Evolutionary conservation across 768 basidiomycete species (phyloP), one percentile per base, ranked within the genome.

Genomic region (Suillus plorans): DNA sequence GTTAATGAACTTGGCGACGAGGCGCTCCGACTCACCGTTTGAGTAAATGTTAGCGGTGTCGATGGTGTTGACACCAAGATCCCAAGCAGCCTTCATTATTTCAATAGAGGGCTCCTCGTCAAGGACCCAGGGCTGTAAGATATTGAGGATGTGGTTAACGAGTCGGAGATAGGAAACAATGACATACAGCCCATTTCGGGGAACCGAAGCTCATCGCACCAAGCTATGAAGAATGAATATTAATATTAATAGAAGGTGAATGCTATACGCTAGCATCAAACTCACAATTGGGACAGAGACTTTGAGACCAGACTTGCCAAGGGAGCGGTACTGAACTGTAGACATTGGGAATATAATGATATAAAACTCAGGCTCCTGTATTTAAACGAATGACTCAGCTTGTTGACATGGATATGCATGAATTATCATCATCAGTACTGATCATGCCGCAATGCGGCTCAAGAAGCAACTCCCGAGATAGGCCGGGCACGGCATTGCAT

Each of bases 1-100:
- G 68, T 79, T 73, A 45, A 82, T 68, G 37, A 78, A 80, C 64
- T 77, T 75, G 18, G 68, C 79, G 14, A 80, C 62, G 53, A 82
- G 52, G 14, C 71, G 67, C 63, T 82, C 81, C 0, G 78, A 80
- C 57, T 74, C 74, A 31, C 77, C 79, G 49, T 74, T 73, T 22
- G 73, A 74, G 50, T 80, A 80, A 5, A 75, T 16, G 58, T 79
- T 79, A n/a, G 79, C 78, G 1, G 79, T 79, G 45, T 81, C 80
- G 60, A 78, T 73, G 6, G 77, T 80, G 60, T 73, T 79, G 64
- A 82, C 73, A 4, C 81, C 82, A 14, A 72, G 66, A 34, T 80
- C 75, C 72, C 73, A 81, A 4, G 81, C 81, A 13, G 73, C 70
- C 63, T 80, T 79, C 60, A 82, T 62, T 63, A 80, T 69, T 55